A percentile compares a stretch with the other conserved stretches of the same genome.
phyloP scores from a whole-genome alignment of 2,329 filamentous ascomycete species.

The Lachnellula arida region DNA sequence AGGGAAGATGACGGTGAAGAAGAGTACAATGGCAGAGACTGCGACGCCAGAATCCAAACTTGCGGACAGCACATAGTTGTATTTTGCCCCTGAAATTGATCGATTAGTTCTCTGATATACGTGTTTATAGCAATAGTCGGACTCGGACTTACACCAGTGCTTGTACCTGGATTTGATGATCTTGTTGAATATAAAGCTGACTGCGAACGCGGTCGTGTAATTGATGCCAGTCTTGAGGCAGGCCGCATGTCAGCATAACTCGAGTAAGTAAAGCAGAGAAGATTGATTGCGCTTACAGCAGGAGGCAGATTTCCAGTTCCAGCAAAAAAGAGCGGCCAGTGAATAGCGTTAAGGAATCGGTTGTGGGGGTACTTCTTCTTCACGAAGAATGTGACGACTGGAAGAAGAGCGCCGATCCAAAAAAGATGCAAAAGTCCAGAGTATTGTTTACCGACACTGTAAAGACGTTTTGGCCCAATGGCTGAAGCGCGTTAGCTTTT shows the following conservation, averaged over 20 bases:
- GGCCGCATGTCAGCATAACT: too few relatives aligned
- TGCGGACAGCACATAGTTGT: slow-evolving; percentile 72
- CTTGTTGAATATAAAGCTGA: slow-evolving; percentile 65
- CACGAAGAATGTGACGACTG: slow-evolving; percentile 52
- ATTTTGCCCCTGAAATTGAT: slow-evolving; percentile 62
- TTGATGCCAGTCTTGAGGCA: slow-evolving; percentile 52
- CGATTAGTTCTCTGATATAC: slow-evolving; percentile 33
- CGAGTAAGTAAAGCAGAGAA: too few relatives aligned
- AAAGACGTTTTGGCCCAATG: slow-evolving; percentile 66
- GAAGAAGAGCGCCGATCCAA: slow-evolving; percentile 60
- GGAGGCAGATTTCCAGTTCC: slow-evolving; percentile 50
- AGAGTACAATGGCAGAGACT: slow-evolving; percentile 63
- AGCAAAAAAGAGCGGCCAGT: slow-evolving; percentile 52
- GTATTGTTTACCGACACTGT: slow-evolving; percentile 60
- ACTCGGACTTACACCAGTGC: slow-evolving; percentile 52
- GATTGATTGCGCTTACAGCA: slow-evolving; percentile 33
- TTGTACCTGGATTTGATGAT: slow-evolving; percentile 59
- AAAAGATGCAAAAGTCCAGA: slow-evolving; percentile 65
- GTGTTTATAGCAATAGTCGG: slow-evolving; percentile 58
- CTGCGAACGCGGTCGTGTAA: slow-evolving; percentile 62
- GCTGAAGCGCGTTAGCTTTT: slow-evolving; percentile 30
- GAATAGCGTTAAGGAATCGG: slow-evolving; percentile 48
- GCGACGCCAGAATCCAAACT: slow-evolving; percentile 66
- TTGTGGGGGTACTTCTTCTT: slow-evolving; percentile 56
- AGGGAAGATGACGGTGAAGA: slow-evolving; percentile 62